phyloP scores from a whole-genome alignment of 2,329 filamentous ascomycete species.

The Phialophora verrucosa region DNA sequence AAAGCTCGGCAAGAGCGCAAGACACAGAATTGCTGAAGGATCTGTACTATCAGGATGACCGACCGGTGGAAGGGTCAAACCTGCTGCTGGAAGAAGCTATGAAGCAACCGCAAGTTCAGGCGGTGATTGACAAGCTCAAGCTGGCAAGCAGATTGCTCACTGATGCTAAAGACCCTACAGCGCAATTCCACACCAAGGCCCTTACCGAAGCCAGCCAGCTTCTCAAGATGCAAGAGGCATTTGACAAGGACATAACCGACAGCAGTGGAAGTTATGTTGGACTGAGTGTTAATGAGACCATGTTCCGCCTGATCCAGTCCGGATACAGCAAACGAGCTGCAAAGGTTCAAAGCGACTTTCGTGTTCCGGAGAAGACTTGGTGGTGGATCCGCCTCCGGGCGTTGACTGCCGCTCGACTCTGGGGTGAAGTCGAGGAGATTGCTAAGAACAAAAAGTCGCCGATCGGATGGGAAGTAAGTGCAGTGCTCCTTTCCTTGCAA shows the following conservation, averaged over 20 bases:
- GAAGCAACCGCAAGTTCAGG: slow-evolving; percentile 70
- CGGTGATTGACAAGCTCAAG: slow-evolving; percentile 83
- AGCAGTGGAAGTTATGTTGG: slow-evolving; percentile 72
- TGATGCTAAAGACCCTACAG: slow-evolving; percentile 77
- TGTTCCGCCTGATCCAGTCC: slow-evolving; percentile 82
- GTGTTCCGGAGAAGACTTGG: slow-evolving; percentile 84
- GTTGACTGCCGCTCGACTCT: slow-evolving; percentile 86
- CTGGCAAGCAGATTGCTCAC: slow-evolving; percentile 80
- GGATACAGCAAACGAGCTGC: slow-evolving; percentile 84
- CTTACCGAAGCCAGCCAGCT: slow-evolving; percentile 81
- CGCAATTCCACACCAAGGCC: slow-evolving; percentile 70
- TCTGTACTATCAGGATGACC: slow-evolving; percentile 95
- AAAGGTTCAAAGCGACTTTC: slow-evolving; percentile 90
- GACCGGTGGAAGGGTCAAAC: slow-evolving; percentile 83
- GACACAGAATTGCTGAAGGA: slow-evolving; percentile 87
- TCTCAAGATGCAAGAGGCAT: slow-evolving; percentile 81
- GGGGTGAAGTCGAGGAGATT: slow-evolving; percentile 89
- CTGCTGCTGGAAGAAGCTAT: slow-evolving; percentile 87
- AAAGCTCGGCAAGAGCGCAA: slow-evolving; percentile 79
- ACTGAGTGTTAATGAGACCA: slow-evolving; percentile 85
- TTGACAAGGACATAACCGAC: slow-evolving; percentile 79
- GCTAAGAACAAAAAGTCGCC: slow-evolving; percentile 77
- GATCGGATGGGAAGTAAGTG: slow-evolving; percentile 90
- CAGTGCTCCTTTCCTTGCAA: slow-evolving; percentile 14
- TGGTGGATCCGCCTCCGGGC: slow-evolving; percentile 89